A percentile compares a stretch with the other conserved stretches of the same genome.
phyloP scores from a whole-genome alignment of 2,329 filamentous ascomycete species.

The Ascochyta rabiei region DNA sequence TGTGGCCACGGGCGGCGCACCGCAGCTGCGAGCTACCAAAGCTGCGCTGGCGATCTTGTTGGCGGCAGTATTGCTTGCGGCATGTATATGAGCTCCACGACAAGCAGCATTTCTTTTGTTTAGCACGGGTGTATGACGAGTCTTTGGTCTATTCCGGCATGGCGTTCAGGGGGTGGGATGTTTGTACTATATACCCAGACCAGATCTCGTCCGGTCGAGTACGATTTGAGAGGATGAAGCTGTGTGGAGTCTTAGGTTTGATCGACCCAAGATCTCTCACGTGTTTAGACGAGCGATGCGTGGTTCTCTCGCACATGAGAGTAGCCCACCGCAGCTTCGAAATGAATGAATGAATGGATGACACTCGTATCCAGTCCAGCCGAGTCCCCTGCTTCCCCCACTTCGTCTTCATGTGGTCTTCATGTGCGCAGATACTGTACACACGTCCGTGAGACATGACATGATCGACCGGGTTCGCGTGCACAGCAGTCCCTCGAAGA shows the following conservation, averaged over 20 bases:
- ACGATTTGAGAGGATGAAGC: not conserved
- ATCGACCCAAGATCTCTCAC: not conserved
- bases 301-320: not conserved
- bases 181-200: conserved; percentile 41
- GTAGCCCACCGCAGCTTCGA: conserved; percentile 1
- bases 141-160: conserved; percentile 6
- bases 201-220: not conserved
- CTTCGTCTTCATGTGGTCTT: not conserved
- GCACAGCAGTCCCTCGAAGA: not conserved
- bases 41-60: not conserved
- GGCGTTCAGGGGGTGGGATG: conserved; percentile 22
- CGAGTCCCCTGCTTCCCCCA: not conserved
- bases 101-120: not conserved
- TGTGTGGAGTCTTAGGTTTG: not conserved
- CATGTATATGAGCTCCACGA: not conserved
- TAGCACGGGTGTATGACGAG: conserved; percentile 2
- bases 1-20: conserved; percentile 27
- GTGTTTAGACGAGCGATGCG: not conserved
- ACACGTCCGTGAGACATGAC: not conserved
- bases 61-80: not conserved
- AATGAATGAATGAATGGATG: conserved; percentile 9
- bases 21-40: conserved; percentile 13
- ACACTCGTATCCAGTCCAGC: not conserved
- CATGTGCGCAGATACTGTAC: not conserved
- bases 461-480: not conserved